phyloP scores from a whole-genome alignment of 805 yeast genomes.

The Pichia occidentalis region DNA sequence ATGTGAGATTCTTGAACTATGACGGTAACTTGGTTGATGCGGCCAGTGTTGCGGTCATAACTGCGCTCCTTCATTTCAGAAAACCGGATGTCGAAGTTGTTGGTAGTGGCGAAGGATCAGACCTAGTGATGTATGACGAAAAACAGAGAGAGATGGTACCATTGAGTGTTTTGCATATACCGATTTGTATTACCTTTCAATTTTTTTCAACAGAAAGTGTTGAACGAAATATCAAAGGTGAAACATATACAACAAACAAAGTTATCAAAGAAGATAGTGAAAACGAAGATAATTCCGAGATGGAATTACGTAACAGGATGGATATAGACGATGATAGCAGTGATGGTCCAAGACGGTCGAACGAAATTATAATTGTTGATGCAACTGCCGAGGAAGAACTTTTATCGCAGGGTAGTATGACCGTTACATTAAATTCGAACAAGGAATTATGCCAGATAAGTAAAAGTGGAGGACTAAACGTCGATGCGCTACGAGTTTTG shows the following conservation, averaged over 20 bases:
- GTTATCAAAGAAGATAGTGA: slow-evolving; percentile 10
- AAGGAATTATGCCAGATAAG: slow-evolving; percentile 85
- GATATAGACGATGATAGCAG: slow-evolving; percentile 4
- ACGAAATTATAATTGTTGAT: slow-evolving; percentile 57
- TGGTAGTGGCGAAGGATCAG: slow-evolving; percentile 37
- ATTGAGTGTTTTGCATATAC: slow-evolving; percentile 78
- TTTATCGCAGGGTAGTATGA: slow-evolving; percentile 69
- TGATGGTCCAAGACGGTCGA: slow-evolving; percentile 5
- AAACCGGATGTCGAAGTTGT: slow-evolving; percentile 77
- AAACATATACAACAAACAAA: slow-evolving; percentile 1
- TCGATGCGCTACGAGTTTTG: slow-evolving; percentile 64
- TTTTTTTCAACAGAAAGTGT: slow-evolving; percentile 64
- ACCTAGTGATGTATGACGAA: slow-evolving; percentile 58
- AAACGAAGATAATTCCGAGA: slow-evolving; percentile 2
- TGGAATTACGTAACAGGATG: slow-evolving; percentile 5
- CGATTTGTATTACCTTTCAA: slow-evolving; percentile 84
- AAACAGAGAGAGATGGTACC: slow-evolving; percentile 85
- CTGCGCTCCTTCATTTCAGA: slow-evolving; percentile 74
- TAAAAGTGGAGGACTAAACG: slow-evolving; percentile 84
- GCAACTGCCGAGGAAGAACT: slow-evolving; percentile 73
- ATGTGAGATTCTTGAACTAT: slow-evolving; percentile 77
- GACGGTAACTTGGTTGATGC: slow-evolving; percentile 94
- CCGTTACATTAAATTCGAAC: slow-evolving; percentile 83
- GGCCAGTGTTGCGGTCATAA: slow-evolving; percentile 83
- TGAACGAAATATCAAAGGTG: slow-evolving; percentile 66